Percentiles rank a stretch among this genome's conserved stretches.
phyloP scores from a whole-genome alignment of 208 protist genomes.

The Kentomonas sorsogonicus region DNA sequence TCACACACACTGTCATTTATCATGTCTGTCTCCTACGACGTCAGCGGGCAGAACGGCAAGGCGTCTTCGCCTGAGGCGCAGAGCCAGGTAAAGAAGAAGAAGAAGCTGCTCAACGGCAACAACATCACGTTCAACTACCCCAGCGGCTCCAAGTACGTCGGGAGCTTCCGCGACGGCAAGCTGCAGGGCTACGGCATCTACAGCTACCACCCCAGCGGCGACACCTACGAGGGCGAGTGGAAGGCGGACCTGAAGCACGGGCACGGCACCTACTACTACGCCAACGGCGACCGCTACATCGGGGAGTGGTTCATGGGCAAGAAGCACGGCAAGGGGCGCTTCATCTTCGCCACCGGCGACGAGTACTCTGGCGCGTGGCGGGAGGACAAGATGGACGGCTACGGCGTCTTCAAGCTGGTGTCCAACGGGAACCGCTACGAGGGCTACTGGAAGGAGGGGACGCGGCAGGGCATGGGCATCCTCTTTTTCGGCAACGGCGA shows the following conservation, averaged over 20 bases:
- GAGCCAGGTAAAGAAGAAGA: constrained; percentile 23
- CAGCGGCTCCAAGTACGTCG: constrained; percentile 47
- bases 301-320: constrained; percentile 69
- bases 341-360: constrained; percentile 47
- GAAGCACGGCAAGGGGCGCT: constrained; percentile 55
- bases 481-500: constrained; percentile 46
- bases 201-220: constrained; percentile 36
- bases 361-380: constrained; percentile 59
- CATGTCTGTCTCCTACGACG: too few relatives aligned
- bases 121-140: constrained; percentile 52
- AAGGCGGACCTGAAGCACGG: constrained; percentile 63
- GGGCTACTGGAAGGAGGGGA: constrained; percentile 45
- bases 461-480: constrained; percentile 38
- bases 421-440: constrained; percentile 43
- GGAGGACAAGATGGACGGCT: constrained; percentile 53
- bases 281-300: constrained; percentile 48
- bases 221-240: constrained; percentile 66
- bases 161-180: constrained; percentile 45
- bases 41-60: too few relatives aligned
- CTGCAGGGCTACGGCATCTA: constrained; percentile 60
- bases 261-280: constrained; percentile 56
- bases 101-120: constrained; percentile 40
- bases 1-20: too few relatives aligned
- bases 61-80: background rate
- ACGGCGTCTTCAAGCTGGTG: constrained; percentile 40